Base-by-base conservation (phyloP, 192 early-diverging fungal genomes). In the Rhizophagus sp. region DNA sequence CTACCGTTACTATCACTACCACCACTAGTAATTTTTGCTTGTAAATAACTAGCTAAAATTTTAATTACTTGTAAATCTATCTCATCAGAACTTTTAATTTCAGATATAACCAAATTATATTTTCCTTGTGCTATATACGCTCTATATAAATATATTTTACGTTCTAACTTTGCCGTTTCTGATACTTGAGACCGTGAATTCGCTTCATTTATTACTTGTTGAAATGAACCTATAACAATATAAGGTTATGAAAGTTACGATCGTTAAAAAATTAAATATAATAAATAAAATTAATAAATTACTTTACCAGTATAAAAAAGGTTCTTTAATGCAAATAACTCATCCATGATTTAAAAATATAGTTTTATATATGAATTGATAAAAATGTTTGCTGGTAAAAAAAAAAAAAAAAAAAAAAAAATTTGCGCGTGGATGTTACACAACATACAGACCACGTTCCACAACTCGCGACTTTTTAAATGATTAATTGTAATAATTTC, bases 91-190 rank as follows among this genome's bases (percentile, higher is more conserved):
- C 89, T 78, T 1, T 87, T 80, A 52, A 96, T 89, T 67, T 95
- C 94, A 73, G 85, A 81, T 24, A 94, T 83, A 27, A 94, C 92
- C 71, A 91, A 78, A 36, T 88, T 86, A 86, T 90, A 88, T 66
- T 94, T 90, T 75, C 90, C 90, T 81, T 93, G 95, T 57, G 93
- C 94, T 44, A 97, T 82, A 78, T 94, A 91, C 8, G 97, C 89
- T 30, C 96, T 93, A 83, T 93, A 93, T 64, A 95, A 88, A 17
- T 93, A 90, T 8, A 89, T 86, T 81, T 92, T 85, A 41, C 89
- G 89, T 75, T 95, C 91, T 11, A 85, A 76, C 39, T 89, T 85
- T 36, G 86, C 79, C 13, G 81, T 83, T 36, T 83, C 69, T 63
- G 87, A 76, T 12, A 84, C 78, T 67, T 73, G 79, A 74, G 47